Evolutionary conservation across 2,329 filamentous ascomycete genomes (phyloP).

Genomic region (Tolypocladium capitatum): DNA sequence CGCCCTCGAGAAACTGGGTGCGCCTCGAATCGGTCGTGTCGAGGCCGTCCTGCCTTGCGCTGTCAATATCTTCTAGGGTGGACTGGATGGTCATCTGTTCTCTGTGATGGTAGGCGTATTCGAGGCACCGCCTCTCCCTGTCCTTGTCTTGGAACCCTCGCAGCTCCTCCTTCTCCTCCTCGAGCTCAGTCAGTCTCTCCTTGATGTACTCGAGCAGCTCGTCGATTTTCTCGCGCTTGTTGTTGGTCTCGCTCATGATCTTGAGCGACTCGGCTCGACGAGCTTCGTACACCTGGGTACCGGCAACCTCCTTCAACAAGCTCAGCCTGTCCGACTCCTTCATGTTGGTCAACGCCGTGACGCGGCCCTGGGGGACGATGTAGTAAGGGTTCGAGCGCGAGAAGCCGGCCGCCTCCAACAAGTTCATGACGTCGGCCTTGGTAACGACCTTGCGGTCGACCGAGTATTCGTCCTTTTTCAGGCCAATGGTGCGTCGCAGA

Average conservation of each 20-base stretch:
- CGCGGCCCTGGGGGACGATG: slow-evolving; percentile 93
- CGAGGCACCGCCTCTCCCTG: slow-evolving; percentile 75
- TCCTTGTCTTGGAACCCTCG: slow-evolving; percentile 92
- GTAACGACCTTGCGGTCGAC: slow-evolving; percentile 94
- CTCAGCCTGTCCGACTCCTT: slow-evolving; percentile 86
- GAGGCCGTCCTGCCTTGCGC: slow-evolving; percentile 65
- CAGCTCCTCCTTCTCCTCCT: slow-evolving; percentile 95
- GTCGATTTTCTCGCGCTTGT: slow-evolving; percentile 89
- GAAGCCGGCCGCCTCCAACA: slow-evolving; percentile 91
- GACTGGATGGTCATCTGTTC: slow-evolving; percentile 71
- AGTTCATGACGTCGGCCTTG: slow-evolving; percentile 85
- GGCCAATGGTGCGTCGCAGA: slow-evolving; percentile 82
- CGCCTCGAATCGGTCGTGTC: slow-evolving; percentile 76
- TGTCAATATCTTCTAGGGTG: slow-evolving; percentile 72
- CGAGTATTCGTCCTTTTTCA: slow-evolving; percentile 98
- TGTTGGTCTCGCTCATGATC: slow-evolving; percentile 94
- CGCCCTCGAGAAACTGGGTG: slow-evolving; percentile 60
- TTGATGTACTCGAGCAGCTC: slow-evolving; percentile 85
- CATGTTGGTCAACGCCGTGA: slow-evolving; percentile 96
- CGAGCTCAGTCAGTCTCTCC: slow-evolving; percentile 73
- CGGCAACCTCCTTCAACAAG: slow-evolving; percentile 92
- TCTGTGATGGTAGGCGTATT: slow-evolving; percentile 87
- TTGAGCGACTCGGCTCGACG: slow-evolving; percentile 83
- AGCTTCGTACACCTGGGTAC: slow-evolving; percentile 92
- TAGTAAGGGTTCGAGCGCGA: slow-evolving; percentile 97